Base-by-base conservation (phyloP, 495 filamentous ascomycete species). In the Penicillium canariense region DNA sequence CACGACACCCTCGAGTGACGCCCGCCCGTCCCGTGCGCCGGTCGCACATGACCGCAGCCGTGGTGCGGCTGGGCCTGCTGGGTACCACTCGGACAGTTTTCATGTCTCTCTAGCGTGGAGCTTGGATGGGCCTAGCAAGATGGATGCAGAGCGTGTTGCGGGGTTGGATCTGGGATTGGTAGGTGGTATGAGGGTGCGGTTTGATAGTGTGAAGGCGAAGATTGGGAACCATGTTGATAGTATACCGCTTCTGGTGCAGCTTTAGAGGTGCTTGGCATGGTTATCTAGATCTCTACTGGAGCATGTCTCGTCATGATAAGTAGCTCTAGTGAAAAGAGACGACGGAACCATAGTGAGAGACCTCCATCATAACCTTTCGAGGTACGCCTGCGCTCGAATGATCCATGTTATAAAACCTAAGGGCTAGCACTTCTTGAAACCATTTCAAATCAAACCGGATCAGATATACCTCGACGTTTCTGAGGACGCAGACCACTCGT, bases 91-190 rank as follows among this genome's bases (percentile, higher is more conserved):
- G 9, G 56, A 74, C 42, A 83, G 75, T 14, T 96, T 96, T 58
- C 91, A 96, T 70, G 73, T 96, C 39, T 91, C 87, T 27, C 77
- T 96, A 36, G 91, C 87, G 0, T 96, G 91, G 90, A 81, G 76
- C 36, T 73, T 90, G 59, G 48, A 48, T 0, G 69, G 58, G 28
- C 74, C 73, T 1, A 61, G 60, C 10, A 0, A 27, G 1, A 54
- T 59, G 4, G 65, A 69, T 4, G 51, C 40, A 12, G 48, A 66
- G 26, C 45, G 54, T 32, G 70, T 80, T 20, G 56, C 58, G 36
- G 72, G 71, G 3, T 75, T 71, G 28, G 62, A 71, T 45, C 31
- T 73, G 14, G 53, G 36, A 5, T 11, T 26, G 6, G 43, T 73
- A 25, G 26, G 25, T n/a, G 58, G 36, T 2, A 49, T 74, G 5